phyloP scores from a whole-genome alignment of 164 flowering plant genomes.

The Vitis vinifera region DNA sequence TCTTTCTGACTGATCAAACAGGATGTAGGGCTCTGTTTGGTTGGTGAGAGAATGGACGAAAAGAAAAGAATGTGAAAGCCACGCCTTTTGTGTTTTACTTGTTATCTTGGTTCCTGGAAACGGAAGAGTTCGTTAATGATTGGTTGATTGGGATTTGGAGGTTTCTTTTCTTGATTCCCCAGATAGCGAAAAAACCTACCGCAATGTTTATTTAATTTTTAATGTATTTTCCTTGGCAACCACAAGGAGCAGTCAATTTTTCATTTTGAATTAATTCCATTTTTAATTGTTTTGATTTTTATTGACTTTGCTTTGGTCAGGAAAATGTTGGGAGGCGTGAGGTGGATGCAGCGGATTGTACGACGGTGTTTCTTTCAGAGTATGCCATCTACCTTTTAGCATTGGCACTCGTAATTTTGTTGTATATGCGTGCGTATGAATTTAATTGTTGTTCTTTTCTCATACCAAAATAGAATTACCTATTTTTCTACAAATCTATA shows the following conservation, averaged over 20 bases:
- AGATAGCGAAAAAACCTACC: no score
- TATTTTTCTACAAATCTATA: no score
- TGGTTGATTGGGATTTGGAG: not conserved
- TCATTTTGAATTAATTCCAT: not conserved
- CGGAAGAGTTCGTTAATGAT: not conserved
- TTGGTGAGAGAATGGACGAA: not conserved
- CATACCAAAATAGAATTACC: no score
- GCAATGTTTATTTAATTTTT: not conserved
- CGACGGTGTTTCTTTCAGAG: conserved; percentile 87
- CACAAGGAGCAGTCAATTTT: not conserved
- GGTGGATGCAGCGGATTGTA: conserved; percentile 79
- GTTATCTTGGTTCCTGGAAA: not conserved
- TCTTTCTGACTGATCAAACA: no score
- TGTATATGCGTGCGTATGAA: not conserved
- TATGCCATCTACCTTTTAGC: conserved; percentile 31
- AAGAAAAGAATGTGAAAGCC: not conserved
- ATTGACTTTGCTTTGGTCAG: conserved; percentile 28
- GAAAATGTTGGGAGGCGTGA: conserved; percentile 67
- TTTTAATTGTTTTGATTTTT: not conserved
- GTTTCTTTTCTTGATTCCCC: not conserved
- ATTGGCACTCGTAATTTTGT: not conserved
- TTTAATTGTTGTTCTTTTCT: no score
- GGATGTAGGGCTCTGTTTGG: not conserved
- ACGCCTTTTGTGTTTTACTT: not conserved
- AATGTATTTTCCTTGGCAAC: not conserved